Evolutionary conservation across 2,329 filamentous ascomycete species (phyloP).

Genomic region (Colletotrichum melonis): DNA sequence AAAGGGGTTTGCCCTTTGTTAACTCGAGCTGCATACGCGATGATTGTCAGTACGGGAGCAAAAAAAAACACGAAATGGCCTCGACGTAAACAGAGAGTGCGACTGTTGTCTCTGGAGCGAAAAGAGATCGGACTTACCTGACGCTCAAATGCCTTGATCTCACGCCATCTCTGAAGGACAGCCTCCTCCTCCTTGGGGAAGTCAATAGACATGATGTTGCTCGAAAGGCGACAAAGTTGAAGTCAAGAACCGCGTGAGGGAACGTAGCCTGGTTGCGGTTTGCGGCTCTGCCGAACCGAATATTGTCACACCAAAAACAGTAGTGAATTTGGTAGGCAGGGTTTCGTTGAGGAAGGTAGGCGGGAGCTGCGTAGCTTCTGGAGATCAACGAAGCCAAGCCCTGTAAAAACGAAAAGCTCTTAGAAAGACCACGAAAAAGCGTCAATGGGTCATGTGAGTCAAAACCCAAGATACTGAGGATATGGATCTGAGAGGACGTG

Average conservation of each 20-base stretch:
- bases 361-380: not conserved
- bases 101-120: not conserved
- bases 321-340: not conserved
- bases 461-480: not conserved
- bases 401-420: not conserved
- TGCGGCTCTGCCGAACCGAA: not conserved
- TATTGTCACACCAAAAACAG: slow-evolving; percentile 2
- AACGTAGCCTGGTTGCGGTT: not conserved
- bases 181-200: slow-evolving; percentile 93
- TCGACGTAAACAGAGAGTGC: not conserved
- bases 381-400: not conserved
- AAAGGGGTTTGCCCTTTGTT: slow-evolving; percentile 83
- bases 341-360: slow-evolving; percentile 3
- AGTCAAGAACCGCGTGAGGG: not conserved
- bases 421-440: not conserved
- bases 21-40: slow-evolving; percentile 70
- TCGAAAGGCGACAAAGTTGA: not conserved
- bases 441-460: slow-evolving; percentile 3
- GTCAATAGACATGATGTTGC: slow-evolving; percentile 79
- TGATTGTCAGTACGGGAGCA: slow-evolving; percentile 1
- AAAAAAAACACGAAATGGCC: not conserved
- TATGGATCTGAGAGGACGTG: slow-evolving; percentile 3
- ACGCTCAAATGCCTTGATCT: slow-evolving; percentile 90
- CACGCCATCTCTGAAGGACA: slow-evolving; percentile 87
- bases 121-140: slow-evolving; percentile 65